A percentile compares a stretch with the other conserved stretches of the same genome.
Conservation (phyloP, 2,329 filamentous ascomycete species). For the Pseudocercospora cruenta region DNA sequence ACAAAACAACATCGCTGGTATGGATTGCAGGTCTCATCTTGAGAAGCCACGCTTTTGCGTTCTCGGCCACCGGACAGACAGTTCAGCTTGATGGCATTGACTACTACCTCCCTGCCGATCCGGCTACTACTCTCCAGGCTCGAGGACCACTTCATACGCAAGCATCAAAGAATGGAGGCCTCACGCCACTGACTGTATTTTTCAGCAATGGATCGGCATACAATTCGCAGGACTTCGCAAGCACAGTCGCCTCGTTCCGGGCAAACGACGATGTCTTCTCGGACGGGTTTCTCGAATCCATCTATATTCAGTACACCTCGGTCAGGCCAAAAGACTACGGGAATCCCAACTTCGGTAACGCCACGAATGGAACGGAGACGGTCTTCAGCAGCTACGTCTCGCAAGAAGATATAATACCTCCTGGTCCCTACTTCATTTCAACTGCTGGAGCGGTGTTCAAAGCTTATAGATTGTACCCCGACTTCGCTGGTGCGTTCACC, state of each 20-base stretch:
- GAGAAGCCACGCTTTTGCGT: constrained; percentile 1
- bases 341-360: constrained; percentile 6
- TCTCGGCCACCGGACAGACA: constrained; percentile 45
- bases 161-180: constrained; percentile 29
- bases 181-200: constrained; percentile 47
- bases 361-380: constrained; percentile 25
- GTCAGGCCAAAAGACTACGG: constrained; percentile 17
- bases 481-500: constrained; percentile 55
- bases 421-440: constrained; percentile 57
- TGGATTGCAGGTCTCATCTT: not conserved
- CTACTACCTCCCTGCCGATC: constrained; percentile 47
- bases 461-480: constrained; percentile 56
- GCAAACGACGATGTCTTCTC: constrained; percentile 48
- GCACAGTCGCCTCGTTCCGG: constrained; percentile 37
- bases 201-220: constrained; percentile 32
- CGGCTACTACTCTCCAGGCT: constrained; percentile 38
- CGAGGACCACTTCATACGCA: constrained; percentile 26
- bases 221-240: constrained; percentile 30
- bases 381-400: constrained; percentile 25
- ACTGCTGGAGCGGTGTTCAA: constrained; percentile 51
- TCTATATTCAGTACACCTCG: constrained; percentile 33
- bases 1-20: not conserved
- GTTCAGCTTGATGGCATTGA: constrained; percentile 44
- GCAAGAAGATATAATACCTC: constrained; percentile 39
- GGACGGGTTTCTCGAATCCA: constrained; percentile 42